A percentile compares a stretch with the other conserved stretches of the same genome.
Conservation (phyloP, 2,329 filamentous ascomycete genomes). For the Paracoccidioides lutzii region DNA sequence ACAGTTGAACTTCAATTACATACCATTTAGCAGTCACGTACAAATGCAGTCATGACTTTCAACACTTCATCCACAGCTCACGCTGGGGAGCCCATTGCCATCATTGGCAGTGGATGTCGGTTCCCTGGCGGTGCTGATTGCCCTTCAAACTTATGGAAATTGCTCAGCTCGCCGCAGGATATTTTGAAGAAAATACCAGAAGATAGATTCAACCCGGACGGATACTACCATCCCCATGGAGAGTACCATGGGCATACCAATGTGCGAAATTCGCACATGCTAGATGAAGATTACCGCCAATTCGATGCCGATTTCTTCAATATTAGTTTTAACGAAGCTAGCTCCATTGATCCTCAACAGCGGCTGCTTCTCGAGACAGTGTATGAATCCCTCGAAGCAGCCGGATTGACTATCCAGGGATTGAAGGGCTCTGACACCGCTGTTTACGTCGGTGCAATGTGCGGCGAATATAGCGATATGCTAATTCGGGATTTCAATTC, state of each 20-base stretch:
- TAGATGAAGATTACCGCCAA: conserved; percentile 13
- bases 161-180: conserved; percentile 14
- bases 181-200: conserved; percentile 10
- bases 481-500: conserved; percentile 5
- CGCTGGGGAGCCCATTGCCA: conserved; percentile 29
- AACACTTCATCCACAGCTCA: not conserved
- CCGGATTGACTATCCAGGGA: conserved; percentile 5
- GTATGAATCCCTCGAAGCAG: conserved; percentile 17
- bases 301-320: conserved; percentile 23
- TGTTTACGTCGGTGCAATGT: conserved; percentile 6
- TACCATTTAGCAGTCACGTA: not conserved
- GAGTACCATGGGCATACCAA: conserved; percentile 13
- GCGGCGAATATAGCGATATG: conserved; percentile 6
- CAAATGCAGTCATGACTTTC: not conserved
- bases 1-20: too few species aligned
- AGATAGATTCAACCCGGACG: conserved; percentile 12
- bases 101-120: conserved; percentile 33
- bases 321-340: conserved; percentile 15
- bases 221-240: conserved; percentile 14
- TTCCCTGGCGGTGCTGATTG: conserved; percentile 29
- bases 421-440: conserved; percentile 1
- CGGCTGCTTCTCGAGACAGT: conserved; percentile 14
- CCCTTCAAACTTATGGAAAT: conserved; percentile 31
- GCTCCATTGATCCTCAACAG: conserved; percentile 13
- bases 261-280: not conserved